Evolutionary conservation across 306 rosid genomes (phyloP).

Genomic region (Citrullus mucosospermus): DNA sequence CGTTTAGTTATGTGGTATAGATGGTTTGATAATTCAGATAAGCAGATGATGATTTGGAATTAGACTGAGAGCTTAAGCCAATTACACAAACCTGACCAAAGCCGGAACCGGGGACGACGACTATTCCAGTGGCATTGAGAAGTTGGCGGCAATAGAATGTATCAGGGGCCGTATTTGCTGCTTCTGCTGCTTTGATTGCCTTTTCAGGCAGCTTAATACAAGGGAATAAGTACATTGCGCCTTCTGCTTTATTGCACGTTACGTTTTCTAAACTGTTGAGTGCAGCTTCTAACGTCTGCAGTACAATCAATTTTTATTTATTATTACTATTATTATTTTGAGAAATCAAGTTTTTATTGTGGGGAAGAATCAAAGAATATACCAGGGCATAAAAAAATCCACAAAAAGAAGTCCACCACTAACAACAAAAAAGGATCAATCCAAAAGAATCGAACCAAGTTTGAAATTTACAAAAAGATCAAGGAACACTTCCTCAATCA

Average conservation of each 20-base stretch:
- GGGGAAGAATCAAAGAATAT: background rate
- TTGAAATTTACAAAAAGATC: too few relatives aligned
- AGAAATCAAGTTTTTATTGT: background rate
- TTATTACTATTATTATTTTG: too few relatives aligned
- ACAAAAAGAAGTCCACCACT: background rate
- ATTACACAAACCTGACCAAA: constrained; percentile 65
- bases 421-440: background rate
- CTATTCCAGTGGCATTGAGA: constrained; percentile 76
- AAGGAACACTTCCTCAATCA: too few relatives aligned
- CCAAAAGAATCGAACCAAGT: background rate
- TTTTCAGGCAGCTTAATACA: constrained; percentile 44
- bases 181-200: constrained; percentile 80
- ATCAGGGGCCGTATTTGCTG: constrained; percentile 49
- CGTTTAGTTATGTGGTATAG: background rate
- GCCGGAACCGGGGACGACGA: constrained; percentile 91
- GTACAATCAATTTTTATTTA: background rate
- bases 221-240: constrained; percentile 94
- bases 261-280: constrained; percentile 69
- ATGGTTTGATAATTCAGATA: background rate
- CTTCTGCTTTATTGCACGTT: constrained; percentile 89
- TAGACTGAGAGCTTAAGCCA: background rate
- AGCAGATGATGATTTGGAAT: background rate
- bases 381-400: background rate
- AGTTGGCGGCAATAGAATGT: constrained; percentile 59
- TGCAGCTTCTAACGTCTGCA: constrained; percentile 63